Conservation (phyloP, 352 stramenopile genomes). For the Phytophthora tubulina region DNA sequence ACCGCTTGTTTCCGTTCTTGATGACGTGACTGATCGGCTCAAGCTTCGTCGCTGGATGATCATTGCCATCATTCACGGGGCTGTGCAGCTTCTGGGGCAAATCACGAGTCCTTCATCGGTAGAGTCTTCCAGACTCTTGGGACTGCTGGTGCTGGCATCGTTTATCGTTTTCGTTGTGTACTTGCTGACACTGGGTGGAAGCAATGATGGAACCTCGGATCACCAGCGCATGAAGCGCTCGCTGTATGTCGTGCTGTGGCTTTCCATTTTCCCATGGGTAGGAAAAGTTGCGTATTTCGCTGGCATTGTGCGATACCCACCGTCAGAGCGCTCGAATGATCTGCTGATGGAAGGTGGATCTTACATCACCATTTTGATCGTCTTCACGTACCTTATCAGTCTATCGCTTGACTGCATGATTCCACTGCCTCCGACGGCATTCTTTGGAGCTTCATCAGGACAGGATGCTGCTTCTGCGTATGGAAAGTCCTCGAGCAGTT, state of each 20-base stretch:
- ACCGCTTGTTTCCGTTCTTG: constrained; percentile 36
- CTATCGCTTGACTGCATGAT: constrained; percentile 69
- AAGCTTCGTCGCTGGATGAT: constrained; percentile 63
- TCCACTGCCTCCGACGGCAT: constrained; percentile 75
- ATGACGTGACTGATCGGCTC: constrained; percentile 35
- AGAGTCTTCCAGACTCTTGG: constrained; percentile 52
- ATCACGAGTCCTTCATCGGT: constrained; percentile 37
- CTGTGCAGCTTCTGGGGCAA: constrained; percentile 54
- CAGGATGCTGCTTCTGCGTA: constrained; percentile 60
- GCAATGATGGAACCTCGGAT: constrained; percentile 45
- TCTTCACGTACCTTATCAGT: constrained; percentile 57
- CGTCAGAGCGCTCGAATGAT: constrained; percentile 49
- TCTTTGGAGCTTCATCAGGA: constrained; percentile 67
- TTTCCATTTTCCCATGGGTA: constrained; percentile 71
- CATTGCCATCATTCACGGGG: constrained; percentile 46
- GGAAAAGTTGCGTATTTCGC: constrained; percentile 75
- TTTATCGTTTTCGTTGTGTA: constrained; percentile 61
- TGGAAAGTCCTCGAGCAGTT: constrained; percentile 35
- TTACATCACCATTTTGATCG: constrained; percentile 48
- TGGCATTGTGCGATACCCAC: constrained; percentile 55
- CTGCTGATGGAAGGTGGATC: constrained; percentile 54
- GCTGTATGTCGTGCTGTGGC: constrained; percentile 59
- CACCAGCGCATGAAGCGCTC: constrained; percentile 69
- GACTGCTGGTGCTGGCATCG: constrained; percentile 58
- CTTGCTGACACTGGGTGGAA: constrained; percentile 58